Conservation (phyloP, 192 early-diverging fungal genomes). For the Linnemannia schmuckeri region DNA sequence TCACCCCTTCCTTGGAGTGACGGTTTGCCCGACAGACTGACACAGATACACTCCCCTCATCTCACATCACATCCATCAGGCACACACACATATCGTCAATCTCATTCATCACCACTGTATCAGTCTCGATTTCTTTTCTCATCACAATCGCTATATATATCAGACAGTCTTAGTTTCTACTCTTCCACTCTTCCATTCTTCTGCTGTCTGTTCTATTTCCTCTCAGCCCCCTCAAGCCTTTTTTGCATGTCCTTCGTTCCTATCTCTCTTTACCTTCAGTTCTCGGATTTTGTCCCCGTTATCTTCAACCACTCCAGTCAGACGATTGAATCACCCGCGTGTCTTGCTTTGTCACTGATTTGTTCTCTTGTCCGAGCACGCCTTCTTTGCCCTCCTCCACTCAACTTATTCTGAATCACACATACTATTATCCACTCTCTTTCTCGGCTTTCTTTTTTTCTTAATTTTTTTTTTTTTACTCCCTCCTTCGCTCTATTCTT, state of each 20-base stretch:
- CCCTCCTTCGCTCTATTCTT: not conserved
- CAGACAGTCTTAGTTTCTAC: not conserved
- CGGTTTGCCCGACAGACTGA: not conserved
- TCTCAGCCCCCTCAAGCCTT: not conserved
- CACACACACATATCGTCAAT: not conserved
- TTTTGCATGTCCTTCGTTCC: not conserved
- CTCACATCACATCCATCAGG: not conserved
- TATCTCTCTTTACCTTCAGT: not conserved
- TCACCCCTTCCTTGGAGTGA: not conserved
- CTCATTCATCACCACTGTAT: not conserved
- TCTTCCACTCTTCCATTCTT: not conserved
- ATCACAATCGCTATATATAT: not conserved
- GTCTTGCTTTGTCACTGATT: not conserved
- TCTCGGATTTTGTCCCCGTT: not conserved
- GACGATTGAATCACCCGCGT: not conserved
- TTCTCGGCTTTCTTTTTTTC: not conserved
- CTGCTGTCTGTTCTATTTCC: too few species aligned
- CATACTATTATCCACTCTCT: not conserved
- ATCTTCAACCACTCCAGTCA: conserved; percentile 2
- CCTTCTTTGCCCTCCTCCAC: conserved; percentile 3
- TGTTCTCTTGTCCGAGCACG: not conserved
- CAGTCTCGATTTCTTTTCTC: too few species aligned
- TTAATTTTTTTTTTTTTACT: not conserved
- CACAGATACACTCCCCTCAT: not conserved
- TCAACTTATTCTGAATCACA: not conserved